phyloP scores from a whole-genome alignment of 768 basidiomycete genomes.

The Lactifluus pinguis region DNA sequence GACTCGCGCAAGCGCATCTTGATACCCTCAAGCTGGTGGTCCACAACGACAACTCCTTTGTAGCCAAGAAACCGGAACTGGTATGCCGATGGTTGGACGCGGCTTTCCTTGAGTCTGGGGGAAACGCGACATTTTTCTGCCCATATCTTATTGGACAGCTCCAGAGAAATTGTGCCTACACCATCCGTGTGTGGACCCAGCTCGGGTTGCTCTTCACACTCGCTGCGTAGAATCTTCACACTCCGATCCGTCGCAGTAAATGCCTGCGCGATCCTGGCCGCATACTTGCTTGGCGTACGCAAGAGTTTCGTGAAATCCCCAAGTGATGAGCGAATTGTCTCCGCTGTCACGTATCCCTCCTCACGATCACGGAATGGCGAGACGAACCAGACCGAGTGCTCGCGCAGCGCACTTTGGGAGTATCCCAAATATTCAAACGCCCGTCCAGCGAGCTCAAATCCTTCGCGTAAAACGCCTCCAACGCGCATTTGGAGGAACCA shows the following conservation, averaged over 20 bases:
- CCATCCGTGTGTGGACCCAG: slow-evolving; percentile 66
- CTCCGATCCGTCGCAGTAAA: slow-evolving; percentile 78
- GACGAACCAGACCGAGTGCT: slow-evolving; percentile 81
- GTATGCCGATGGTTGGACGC: slow-evolving; percentile 33
- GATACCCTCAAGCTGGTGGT: slow-evolving; percentile 46
- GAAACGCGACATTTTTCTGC: slow-evolving; percentile 37
- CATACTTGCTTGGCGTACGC: slow-evolving; percentile 61
- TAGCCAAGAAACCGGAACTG: slow-evolving; percentile 75
- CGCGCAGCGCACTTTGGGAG: slow-evolving; percentile 65
- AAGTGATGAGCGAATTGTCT: slow-evolving; percentile 49
- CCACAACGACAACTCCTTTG: slow-evolving; percentile 75
- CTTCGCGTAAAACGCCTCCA: slow-evolving; percentile 39
- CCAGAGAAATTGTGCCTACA: slow-evolving; percentile 64
- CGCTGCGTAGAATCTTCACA: slow-evolving; percentile 40
- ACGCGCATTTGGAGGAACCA: slow-evolving; percentile 37
- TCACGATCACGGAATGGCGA: slow-evolving; percentile 45
- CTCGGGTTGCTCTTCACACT: slow-evolving; percentile 62
- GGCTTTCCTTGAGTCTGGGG: neutral
- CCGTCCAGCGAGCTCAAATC: slow-evolving; percentile 63
- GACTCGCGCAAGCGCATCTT: slow-evolving; percentile 63
- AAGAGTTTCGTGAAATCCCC: slow-evolving; percentile 53
- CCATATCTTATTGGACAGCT: slow-evolving; percentile 55
- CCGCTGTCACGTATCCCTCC: slow-evolving; percentile 41
- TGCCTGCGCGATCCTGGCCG: slow-evolving; percentile 75
- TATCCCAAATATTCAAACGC: slow-evolving; percentile 76